A percentile compares a stretch with the other conserved stretches of the same genome.
Evolutionary conservation across 2,329 filamentous ascomycete species (phyloP).

Genomic region (Ophiosphaerella herpotricha): DNA sequence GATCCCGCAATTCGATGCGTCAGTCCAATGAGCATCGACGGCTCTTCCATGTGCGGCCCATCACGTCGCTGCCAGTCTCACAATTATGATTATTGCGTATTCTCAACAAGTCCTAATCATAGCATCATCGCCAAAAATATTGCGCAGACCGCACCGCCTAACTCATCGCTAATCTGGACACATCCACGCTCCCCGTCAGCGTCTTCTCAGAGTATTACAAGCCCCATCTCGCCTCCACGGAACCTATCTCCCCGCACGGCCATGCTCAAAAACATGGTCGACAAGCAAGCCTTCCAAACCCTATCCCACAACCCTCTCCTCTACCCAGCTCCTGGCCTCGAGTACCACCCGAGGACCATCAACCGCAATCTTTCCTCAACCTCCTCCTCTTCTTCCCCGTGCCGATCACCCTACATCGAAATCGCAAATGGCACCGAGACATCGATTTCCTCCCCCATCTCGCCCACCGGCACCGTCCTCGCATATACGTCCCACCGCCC

Average conservation of each 20-base stretch:
- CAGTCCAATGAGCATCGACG: constrained; percentile 35
- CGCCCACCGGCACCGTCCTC: constrained; percentile 34
- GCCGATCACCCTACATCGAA: constrained; percentile 16
- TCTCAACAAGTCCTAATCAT: constrained; percentile 20
- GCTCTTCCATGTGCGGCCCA: constrained; percentile 27
- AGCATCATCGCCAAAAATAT: constrained; percentile 8
- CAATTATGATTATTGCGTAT: constrained; percentile 15
- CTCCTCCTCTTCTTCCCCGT: constrained; percentile 1
- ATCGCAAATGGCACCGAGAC: constrained; percentile 39
- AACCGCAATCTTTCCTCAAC: constrained; percentile 1
- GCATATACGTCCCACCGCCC: constrained; percentile 36
- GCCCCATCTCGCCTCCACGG: constrained; percentile 22
- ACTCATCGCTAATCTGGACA: background rate
- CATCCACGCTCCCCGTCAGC: background rate
- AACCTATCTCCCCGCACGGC: constrained; percentile 28
- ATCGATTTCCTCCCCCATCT: constrained; percentile 27
- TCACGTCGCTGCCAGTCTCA: constrained; percentile 18
- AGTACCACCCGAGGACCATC: background rate
- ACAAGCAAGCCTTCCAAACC: constrained; percentile 20
- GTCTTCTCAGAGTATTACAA: constrained; percentile 9
- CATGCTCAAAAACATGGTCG: constrained; percentile 31
- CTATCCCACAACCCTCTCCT: constrained; percentile 7
- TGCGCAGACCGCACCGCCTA: background rate
- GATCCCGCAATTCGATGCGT: constrained; percentile 13
- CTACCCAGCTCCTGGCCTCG: background rate